Evolutionary conservation across 495 filamentous ascomycete species (phyloP).

Genomic region (Astrocystis sublimbata): DNA sequence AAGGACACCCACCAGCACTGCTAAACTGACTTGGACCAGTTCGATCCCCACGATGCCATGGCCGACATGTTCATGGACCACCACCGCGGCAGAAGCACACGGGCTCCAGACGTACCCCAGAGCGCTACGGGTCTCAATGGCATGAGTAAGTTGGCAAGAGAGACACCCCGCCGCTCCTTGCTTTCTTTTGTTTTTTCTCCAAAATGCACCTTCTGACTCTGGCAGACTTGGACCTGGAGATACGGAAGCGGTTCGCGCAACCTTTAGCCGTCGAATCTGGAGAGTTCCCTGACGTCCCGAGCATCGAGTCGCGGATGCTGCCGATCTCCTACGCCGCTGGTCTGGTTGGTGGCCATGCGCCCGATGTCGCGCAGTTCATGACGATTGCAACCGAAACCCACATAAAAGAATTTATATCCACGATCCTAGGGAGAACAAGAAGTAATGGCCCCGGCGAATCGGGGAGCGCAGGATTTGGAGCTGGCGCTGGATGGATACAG

Average conservation of each 20-base stretch:
- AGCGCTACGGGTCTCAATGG: constrained; percentile 82
- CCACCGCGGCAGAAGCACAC: constrained; percentile 65
- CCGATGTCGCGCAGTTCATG: constrained; percentile 81
- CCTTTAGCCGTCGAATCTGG: constrained; percentile 85
- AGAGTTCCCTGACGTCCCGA: constrained; percentile 83
- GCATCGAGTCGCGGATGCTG: constrained; percentile 81
- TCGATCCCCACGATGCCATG: constrained; percentile 64
- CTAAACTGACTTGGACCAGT: constrained; percentile 43
- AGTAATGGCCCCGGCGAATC: constrained; percentile 70
- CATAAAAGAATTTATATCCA: constrained; percentile 82
- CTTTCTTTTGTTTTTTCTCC: no score
- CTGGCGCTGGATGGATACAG: constrained; percentile 69
- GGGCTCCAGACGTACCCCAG: constrained; percentile 72
- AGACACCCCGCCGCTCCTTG: constrained; percentile 17
- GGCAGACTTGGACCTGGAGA: constrained; percentile 85
- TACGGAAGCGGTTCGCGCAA: constrained; percentile 86
- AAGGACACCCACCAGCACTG: constrained; percentile 18
- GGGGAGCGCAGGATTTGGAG: constrained; percentile 58
- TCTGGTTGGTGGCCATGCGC: constrained; percentile 67
- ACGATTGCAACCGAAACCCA: constrained; percentile 87
- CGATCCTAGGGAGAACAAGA: constrained; percentile 74
- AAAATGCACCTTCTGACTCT: constrained; percentile 18
- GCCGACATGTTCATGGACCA: constrained; percentile 69
- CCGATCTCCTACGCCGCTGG: constrained; percentile 95
- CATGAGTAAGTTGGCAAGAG: constrained; percentile 66